Conservation (phyloP, 2,329 filamentous ascomycete genomes). For the Periconia sp. region DNA sequence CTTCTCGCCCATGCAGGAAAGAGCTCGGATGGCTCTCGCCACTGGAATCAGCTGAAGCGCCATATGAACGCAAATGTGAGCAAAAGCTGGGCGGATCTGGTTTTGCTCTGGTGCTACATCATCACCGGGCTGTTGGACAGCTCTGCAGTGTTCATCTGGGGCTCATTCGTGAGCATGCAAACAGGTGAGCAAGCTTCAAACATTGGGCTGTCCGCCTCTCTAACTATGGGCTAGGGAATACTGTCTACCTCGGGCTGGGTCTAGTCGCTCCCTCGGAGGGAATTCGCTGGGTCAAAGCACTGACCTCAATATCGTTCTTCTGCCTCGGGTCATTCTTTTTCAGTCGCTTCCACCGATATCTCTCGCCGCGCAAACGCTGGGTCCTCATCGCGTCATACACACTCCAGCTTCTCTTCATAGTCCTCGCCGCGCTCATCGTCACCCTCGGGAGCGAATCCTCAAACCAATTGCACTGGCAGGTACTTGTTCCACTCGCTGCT, state of each 20-base stretch:
- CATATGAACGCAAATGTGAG: conserved; percentile 59
- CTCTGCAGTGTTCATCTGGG: conserved; percentile 77
- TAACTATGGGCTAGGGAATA: conserved; percentile 62
- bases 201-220: background rate
- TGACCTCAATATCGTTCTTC: conserved; percentile 73
- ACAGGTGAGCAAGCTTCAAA: conserved; percentile 65
- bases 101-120: conserved; percentile 74
- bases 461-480: conserved; percentile 52
- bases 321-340: conserved; percentile 76
- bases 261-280: conserved; percentile 61
- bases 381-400: conserved; percentile 60
- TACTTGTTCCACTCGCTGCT: conserved; percentile 70
- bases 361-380: conserved; percentile 68
- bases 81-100: conserved; percentile 69
- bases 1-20: conserved; percentile 34
- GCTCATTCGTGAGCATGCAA: conserved; percentile 84
- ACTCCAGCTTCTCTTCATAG: conserved; percentile 51
- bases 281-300: conserved; percentile 73
- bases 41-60: conserved; percentile 21
- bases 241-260: conserved; percentile 78
- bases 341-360: conserved; percentile 68
- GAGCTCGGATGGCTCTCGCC: conserved; percentile 20
- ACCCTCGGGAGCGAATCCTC: conserved; percentile 46
- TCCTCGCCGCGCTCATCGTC: conserved; percentile 51
- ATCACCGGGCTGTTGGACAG: conserved; percentile 81